These are phyloP conservation scores for Nakazawaea holstii DNA, from an alignment of 805 yeast genomes.

Conservation along the genomic window DNA sequence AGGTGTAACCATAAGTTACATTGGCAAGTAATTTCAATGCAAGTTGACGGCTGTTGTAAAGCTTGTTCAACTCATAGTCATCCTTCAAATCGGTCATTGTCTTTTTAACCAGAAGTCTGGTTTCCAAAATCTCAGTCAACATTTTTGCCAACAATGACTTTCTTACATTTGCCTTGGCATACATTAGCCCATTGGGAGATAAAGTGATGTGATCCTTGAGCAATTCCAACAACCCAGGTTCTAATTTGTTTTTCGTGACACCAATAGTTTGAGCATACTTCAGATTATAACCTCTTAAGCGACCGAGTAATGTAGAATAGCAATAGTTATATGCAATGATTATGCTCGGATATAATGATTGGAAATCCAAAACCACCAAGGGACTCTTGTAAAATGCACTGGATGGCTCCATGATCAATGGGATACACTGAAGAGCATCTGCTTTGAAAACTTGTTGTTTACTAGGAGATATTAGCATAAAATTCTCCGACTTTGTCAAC, in stretches of 20 bases:
- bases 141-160: slow-evolving; percentile 75
- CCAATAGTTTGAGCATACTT: slow-evolving; percentile 45
- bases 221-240: slow-evolving; percentile 50
- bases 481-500: slow-evolving; percentile 71
- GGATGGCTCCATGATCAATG: slow-evolving; percentile 89
- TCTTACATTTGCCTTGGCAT: slow-evolving; percentile 59
- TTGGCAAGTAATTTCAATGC: slow-evolving; percentile 89
- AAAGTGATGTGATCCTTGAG: slow-evolving; percentile 51
- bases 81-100: slow-evolving; percentile 53
- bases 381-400: slow-evolving; percentile 86
- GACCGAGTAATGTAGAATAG: slow-evolving; percentile 67
- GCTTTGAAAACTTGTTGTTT: slow-evolving; percentile 77
- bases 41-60: slow-evolving; percentile 72
- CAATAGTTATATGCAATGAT: slow-evolving; percentile 90
- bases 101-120: slow-evolving; percentile 71
- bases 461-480: slow-evolving; percentile 70
- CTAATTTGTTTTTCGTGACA: slow-evolving; percentile 41
- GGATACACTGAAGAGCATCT: slow-evolving; percentile 81
- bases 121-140: slow-evolving; percentile 77
- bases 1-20: slow-evolving; percentile 93
- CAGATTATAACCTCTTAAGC: slow-evolving; percentile 47
- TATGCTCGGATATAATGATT: slow-evolving; percentile 89
- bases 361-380: slow-evolving; percentile 84
- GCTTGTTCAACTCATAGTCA: slow-evolving; percentile 43
- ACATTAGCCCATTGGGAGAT: slow-evolving; percentile 86